A percentile compares a stretch with the other conserved stretches of the same genome.
Conservation (phyloP, 441 rosid species). For the Gossypium davidsonii region DNA sequence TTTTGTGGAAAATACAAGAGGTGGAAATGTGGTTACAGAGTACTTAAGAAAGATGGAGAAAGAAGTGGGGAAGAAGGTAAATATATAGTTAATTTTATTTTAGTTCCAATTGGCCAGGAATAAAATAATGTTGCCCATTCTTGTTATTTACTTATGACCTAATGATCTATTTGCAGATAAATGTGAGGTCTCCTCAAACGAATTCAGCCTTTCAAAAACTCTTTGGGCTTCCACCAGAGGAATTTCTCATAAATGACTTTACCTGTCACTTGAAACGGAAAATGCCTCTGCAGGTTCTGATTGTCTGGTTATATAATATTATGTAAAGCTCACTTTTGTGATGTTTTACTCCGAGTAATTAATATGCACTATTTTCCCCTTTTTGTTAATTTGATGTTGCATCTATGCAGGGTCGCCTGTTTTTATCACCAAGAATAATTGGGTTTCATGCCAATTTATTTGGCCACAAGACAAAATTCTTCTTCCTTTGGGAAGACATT, state of each 20-base stretch:
- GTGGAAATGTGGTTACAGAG: slow-evolving; percentile 72
- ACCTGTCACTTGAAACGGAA: slow-evolving; percentile 91
- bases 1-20: slow-evolving; percentile 83
- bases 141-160: slow-evolving; percentile 12
- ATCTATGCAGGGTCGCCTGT: slow-evolving; percentile 75
- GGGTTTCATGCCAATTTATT: slow-evolving; percentile 90
- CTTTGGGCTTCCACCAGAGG: slow-evolving; percentile 87
- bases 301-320: not conserved
- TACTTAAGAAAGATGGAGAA: slow-evolving; percentile 94
- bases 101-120: slow-evolving; percentile 3
- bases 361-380: not conserved
- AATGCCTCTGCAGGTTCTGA: slow-evolving; percentile 85
- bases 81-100: slow-evolving; percentile 12
- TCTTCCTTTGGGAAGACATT: slow-evolving; percentile 95
- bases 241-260: slow-evolving; percentile 93
- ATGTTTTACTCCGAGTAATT: not conserved
- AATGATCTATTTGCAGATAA: slow-evolving; percentile 48
- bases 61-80: slow-evolving; percentile 96
- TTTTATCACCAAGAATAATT: slow-evolving; percentile 85
- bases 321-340: slow-evolving; percentile 3
- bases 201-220: slow-evolving; percentile 97
- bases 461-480: slow-evolving; percentile 86
- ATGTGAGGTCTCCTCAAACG: slow-evolving; percentile 87
- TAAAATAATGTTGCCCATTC: slow-evolving; percentile 1
- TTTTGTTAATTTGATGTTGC: slow-evolving; percentile 18